Conservation (phyloP, 345 rosid genomes). For the Cardamine resedifolia region DNA sequence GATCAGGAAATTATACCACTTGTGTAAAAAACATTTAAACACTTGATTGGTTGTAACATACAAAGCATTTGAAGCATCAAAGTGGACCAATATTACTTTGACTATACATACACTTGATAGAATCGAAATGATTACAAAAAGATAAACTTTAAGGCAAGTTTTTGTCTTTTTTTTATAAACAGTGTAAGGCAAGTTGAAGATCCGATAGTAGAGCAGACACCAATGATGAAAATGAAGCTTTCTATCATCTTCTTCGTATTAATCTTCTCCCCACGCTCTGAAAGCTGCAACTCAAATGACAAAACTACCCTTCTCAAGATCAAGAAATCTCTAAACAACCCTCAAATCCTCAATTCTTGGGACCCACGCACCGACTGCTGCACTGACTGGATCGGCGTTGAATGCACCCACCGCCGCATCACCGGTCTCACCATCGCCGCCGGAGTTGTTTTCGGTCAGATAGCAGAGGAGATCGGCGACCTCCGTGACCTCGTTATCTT, state of each 20-base stretch:
- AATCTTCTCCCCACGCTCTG: background rate
- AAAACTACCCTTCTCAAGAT: conserved; percentile 58
- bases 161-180: background rate
- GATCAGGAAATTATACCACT: background rate
- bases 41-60: conserved; percentile 12
- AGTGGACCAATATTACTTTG: background rate
- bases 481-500: conserved; percentile 25
- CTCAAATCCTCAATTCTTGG: conserved; percentile 69
- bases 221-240: conserved; percentile 19
- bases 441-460: conserved; percentile 46
- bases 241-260: background rate
- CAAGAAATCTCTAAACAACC: conserved; percentile 53
- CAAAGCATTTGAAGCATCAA: conserved; percentile 7
- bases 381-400: conserved; percentile 56
- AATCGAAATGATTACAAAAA: background rate
- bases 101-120: background rate
- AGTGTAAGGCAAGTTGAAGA: conserved; percentile 7
- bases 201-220: background rate
- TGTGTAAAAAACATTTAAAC: background rate
- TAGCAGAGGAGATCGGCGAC: conserved; percentile 26
- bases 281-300: conserved; percentile 50
- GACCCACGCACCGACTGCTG: conserved; percentile 60
- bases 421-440: conserved; percentile 54
- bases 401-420: conserved; percentile 59
- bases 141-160: background rate